Evolutionary conservation across 179 eudicot species (phyloP).

Genomic region (Nepenthes alata): DNA sequence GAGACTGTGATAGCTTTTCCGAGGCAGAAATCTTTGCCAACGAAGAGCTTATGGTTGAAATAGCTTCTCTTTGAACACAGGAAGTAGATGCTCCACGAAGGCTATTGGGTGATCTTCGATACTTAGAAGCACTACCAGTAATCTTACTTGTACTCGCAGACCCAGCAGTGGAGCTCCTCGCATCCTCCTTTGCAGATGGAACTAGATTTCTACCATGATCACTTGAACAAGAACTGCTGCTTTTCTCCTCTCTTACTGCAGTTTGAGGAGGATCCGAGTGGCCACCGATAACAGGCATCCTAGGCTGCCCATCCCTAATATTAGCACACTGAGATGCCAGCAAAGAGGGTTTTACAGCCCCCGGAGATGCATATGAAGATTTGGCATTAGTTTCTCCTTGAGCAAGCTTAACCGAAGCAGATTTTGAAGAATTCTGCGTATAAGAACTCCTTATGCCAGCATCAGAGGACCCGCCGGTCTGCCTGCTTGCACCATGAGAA

Average conservation of each 20-base stretch:
- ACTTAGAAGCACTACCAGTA: constrained; percentile 38
- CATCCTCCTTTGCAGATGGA: constrained; percentile 53
- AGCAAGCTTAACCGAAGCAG: constrained; percentile 30
- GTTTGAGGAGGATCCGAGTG: constrained; percentile 36
- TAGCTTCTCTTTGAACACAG: constrained; percentile 34
- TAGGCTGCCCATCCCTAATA: constrained; percentile 23
- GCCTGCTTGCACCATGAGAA: constrained; percentile 38
- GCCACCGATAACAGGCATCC: constrained; percentile 12
- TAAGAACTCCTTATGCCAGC: constrained; percentile 28
- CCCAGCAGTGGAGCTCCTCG: constrained; percentile 53
- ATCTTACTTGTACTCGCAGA: constrained; percentile 38
- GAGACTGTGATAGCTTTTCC: constrained; percentile 38
- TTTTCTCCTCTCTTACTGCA: constrained; percentile 51
- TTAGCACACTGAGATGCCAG: constrained; percentile 18
- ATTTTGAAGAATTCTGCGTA: constrained; percentile 32
- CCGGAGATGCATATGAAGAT: constrained; percentile 24
- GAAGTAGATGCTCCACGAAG: constrained; percentile 22
- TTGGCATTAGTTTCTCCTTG: constrained; percentile 29
- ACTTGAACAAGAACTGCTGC: constrained; percentile 71
- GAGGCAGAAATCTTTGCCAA: constrained; percentile 21
- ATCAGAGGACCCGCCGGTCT: constrained; percentile 35
- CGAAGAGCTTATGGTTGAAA: constrained; percentile 25
- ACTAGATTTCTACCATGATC: constrained; percentile 29
- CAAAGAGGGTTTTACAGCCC: constrained; percentile 18
- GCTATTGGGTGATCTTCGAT: constrained; percentile 40